Evolutionary conservation across 345 rosid genomes (phyloP), one percentile per base, ranked within the genome.

Genomic region (Corymbia maculata): DNA sequence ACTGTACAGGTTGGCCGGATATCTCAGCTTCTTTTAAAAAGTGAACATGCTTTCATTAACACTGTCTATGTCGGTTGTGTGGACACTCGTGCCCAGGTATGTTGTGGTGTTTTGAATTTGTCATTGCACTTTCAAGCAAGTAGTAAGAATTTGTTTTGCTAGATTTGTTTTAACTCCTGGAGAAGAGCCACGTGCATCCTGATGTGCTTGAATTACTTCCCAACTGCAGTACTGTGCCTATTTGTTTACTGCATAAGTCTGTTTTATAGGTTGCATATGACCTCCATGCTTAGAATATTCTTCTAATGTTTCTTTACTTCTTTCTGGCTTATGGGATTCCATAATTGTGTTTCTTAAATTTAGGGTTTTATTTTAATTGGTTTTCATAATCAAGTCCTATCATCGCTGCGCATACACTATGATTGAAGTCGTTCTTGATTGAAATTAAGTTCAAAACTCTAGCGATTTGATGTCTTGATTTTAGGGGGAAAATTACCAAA

Each of bases 21-120:
- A 57, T 94, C 98, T 86, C 99, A 98, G 94, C 98, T 98, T 92
- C 96, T 96, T 80, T 92, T 97, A 91, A 96, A 93, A 89, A 94
- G 94, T 91, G 99, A 95, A 75, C 99, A 97, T 89, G 89, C 91
- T 50, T 96, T 94, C 86, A 91, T 98, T 79, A 95, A 98, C 91
- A 93, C 97, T 55, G 95, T 93, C 70, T 97, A 97, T 51, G 87
- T 91, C 75, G 97, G 95, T 75, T 89, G 92, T 90, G 94, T 94
- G 88, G 99, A 98, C 87, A 97, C 98, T 30, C 99, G 92, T 89
- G 91, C 89, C 42, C 94, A 95, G 97, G 99, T 96, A 90, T 36
- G 30, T 1, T 26, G 68, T 42, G 15, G 42, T 36, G 42, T 42
- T 32, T 19, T 47, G 15, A 59, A 59, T 44, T 45, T 42, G 52